Evolutionary conservation across 176 grass and related monocot genomes (phyloP).

Genomic region (Lolium perenne): DNA sequence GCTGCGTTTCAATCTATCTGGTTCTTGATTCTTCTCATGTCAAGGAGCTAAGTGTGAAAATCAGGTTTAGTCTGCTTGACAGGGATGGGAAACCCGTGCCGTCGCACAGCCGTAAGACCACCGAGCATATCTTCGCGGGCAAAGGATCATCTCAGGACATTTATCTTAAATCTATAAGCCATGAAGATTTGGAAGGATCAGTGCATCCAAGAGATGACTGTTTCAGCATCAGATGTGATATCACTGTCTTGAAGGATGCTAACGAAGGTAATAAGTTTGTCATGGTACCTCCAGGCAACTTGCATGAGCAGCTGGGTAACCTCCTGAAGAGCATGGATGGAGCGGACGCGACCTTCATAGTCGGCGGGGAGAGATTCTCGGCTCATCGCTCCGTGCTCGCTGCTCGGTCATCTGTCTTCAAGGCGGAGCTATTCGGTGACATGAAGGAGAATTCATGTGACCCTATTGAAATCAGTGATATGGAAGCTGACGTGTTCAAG

Average conservation of each 20-base stretch:
- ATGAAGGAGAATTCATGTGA: neutral
- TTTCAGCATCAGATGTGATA: neutral
- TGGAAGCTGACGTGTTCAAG: neutral
- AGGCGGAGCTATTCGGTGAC: neutral
- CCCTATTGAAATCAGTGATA: neutral
- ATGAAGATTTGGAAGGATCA: neutral
- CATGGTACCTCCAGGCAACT: neutral
- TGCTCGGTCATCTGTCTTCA: neutral
- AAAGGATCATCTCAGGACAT: neutral
- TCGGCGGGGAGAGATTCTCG: neutral
- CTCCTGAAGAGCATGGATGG: neutral
- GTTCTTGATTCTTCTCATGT: neutral
- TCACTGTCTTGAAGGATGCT: neutral
- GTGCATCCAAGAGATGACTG: neutral
- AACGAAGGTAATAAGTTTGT: neutral
- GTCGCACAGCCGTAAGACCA: neutral
- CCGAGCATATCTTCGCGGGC: neutral
- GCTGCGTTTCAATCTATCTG: neutral
- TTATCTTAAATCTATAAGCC: neutral
- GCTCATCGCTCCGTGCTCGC: neutral
- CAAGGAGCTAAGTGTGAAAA: neutral
- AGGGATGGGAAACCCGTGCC: neutral
- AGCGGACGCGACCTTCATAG: neutral
- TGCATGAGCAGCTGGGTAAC: neutral
- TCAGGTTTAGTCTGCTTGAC: neutral